Percentiles rank a stretch among this genome's conserved stretches.
Evolutionary conservation across 176 grass and related monocot genomes (phyloP).

Genomic region (Elymus sibiricus): DNA sequence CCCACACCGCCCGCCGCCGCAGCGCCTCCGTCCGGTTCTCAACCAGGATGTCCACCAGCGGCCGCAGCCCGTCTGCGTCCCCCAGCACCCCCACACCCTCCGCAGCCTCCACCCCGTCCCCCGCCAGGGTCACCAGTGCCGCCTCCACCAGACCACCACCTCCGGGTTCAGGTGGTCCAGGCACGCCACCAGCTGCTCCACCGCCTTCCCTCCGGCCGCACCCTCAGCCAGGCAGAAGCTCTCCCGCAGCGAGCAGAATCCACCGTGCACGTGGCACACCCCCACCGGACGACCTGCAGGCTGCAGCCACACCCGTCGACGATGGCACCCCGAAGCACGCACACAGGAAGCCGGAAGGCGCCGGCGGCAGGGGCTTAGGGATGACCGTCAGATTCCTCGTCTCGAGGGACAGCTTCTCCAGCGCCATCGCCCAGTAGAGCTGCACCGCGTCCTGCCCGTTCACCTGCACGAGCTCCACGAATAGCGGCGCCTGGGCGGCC

Average conservation of each 20-base stretch:
- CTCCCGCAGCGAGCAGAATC: constrained; percentile 69
- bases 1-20: constrained; percentile 61
- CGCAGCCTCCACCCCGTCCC: constrained; percentile 39
- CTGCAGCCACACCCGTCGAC: neutral
- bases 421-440: constrained; percentile 55
- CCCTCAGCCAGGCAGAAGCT: constrained; percentile 64
- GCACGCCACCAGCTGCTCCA: constrained; percentile 73
- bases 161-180: constrained; percentile 64
- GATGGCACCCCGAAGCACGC: constrained; percentile 9
- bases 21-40: constrained; percentile 54
- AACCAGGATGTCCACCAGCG: constrained; percentile 62
- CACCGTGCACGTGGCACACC: constrained; percentile 66
- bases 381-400: constrained; percentile 39
- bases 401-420: constrained; percentile 65
- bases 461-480: constrained; percentile 58
- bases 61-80: constrained; percentile 53
- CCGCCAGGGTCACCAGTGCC: constrained; percentile 61
- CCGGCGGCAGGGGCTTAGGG: constrained; percentile 1
- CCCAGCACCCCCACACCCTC: constrained; percentile 67
- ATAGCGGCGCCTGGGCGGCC: constrained; percentile 44
- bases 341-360: neutral
- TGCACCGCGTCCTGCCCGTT: constrained; percentile 61
- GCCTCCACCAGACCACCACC: constrained; percentile 80
- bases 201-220: constrained; percentile 33
- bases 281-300: neutral